phyloP scores from a whole-genome alignment of 2,329 filamentous ascomycete genomes.

The Botrytis sinoallii region DNA sequence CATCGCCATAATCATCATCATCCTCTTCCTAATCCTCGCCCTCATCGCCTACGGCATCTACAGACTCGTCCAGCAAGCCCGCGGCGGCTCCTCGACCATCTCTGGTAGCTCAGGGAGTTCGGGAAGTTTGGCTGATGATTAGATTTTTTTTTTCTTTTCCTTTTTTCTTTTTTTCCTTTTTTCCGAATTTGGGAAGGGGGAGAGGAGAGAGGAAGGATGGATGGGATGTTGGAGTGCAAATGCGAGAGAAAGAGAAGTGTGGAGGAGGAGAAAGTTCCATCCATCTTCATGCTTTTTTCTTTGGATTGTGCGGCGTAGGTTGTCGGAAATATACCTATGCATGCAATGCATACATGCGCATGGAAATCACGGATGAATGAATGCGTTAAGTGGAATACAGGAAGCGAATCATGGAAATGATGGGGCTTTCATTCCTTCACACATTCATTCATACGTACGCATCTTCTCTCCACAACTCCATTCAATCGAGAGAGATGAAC shows the following conservation, averaged over 20 bases:
- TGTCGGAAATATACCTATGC: background rate
- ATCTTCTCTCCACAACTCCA: background rate
- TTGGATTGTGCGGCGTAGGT: too few relatives aligned
- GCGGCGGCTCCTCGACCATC: slow-evolving; percentile 24
- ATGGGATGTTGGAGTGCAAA: background rate
- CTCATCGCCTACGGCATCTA: slow-evolving; percentile 62
- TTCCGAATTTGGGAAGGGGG: background rate
- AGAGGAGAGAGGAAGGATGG: background rate
- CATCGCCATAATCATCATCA: slow-evolving; percentile 66
- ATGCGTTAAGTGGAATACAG: background rate
- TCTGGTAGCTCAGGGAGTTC: slow-evolving; percentile 24
- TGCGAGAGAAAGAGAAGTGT: background rate
- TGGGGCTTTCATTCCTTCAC: background rate
- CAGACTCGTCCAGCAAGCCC: slow-evolving; percentile 53
- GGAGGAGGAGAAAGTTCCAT: background rate
- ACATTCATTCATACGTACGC: background rate
- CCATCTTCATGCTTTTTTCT: background rate
- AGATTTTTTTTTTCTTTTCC: background rate
- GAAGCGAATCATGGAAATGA: background rate
- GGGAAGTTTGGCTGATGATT: slow-evolving; percentile 35
- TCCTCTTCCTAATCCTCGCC: slow-evolving; percentile 61
- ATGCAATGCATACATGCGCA: background rate
- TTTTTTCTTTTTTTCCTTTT: too few relatives aligned
- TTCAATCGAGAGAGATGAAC: background rate
- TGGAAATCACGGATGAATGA: background rate